Evolutionary conservation across 2,329 filamentous ascomycete species (phyloP).

Genomic region (Rhynchosporium agropyri): DNA sequence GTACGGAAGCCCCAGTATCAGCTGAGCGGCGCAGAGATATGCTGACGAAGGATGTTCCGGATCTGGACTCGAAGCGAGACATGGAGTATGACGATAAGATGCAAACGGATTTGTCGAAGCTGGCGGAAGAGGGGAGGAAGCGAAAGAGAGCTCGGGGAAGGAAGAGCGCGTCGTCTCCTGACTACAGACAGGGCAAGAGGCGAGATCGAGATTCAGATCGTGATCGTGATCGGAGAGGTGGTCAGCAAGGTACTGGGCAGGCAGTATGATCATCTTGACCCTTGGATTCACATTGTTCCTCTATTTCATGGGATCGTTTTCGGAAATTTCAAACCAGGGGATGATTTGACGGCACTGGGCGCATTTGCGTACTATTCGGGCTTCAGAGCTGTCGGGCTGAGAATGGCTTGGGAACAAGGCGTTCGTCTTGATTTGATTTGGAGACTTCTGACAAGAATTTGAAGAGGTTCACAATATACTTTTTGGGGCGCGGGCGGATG

Average conservation of each 20-base stretch:
- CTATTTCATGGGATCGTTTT: not conserved
- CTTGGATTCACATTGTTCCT: not conserved
- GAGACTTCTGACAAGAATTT: not conserved
- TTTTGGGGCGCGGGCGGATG: constrained; percentile 10
- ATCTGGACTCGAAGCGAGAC: constrained; percentile 3
- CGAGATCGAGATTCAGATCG: constrained; percentile 11
- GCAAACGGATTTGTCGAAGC: constrained; percentile 14
- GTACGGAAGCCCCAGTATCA: constrained; percentile 1
- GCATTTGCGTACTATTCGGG: constrained; percentile 20
- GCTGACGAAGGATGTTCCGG: constrained; percentile 18
- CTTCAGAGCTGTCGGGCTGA: constrained; percentile 18
- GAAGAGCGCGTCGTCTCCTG: not conserved
- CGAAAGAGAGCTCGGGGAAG: constrained; percentile 17
- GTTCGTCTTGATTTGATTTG: not conserved
- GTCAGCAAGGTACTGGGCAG: constrained; percentile 13
- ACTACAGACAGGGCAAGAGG: not conserved
- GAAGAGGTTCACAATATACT: constrained; percentile 21
- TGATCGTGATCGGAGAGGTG: constrained; percentile 17
- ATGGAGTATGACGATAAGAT: constrained; percentile 21
- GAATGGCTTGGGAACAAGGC: not conserved
- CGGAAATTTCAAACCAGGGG: not conserved
- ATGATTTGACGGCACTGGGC: not conserved
- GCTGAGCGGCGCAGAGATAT: constrained; percentile 14
- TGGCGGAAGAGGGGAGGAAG: constrained; percentile 14
- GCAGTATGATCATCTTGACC: constrained; percentile 12